phyloP scores from a whole-genome alignment of 116 monocot species.

The Iris pallida region DNA sequence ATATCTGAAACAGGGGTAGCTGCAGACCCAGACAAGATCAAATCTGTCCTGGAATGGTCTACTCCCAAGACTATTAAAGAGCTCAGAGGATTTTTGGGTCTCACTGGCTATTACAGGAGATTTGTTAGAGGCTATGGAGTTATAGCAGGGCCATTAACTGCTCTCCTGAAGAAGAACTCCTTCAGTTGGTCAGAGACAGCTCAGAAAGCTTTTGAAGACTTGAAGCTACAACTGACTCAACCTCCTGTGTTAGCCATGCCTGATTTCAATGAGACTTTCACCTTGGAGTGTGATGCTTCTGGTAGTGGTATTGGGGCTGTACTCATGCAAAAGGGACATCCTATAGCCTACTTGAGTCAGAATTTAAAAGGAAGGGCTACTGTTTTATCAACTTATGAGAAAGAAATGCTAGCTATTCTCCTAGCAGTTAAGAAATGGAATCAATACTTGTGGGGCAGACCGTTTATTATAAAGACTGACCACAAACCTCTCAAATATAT shows the following conservation, averaged over 20 bases:
- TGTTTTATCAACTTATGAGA: not conserved
- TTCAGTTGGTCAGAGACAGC: no score
- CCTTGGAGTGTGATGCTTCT: not conserved
- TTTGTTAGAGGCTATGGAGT: no score
- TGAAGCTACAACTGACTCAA: conserved; percentile 5
- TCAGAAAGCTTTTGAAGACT: not conserved
- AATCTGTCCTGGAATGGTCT: no score
- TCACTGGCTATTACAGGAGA: no score
- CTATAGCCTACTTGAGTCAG: conserved; percentile 1
- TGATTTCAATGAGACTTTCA: not conserved
- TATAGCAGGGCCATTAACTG: no score
- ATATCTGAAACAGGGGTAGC: no score
- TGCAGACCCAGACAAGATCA: no score
- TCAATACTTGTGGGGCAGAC: not conserved
- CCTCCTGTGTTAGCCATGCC: conserved; percentile 6
- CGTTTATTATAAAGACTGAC: not conserved
- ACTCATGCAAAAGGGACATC: conserved; percentile 1
- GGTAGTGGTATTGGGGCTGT: not conserved
- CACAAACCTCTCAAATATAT: not conserved
- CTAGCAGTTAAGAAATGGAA: not conserved
- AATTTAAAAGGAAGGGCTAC: not conserved
- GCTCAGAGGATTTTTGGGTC: no score
- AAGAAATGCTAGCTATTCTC: not conserved
- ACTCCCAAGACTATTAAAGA: no score
- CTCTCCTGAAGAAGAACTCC: no score